Evolutionary conservation across 805 yeast genomes (phyloP), one percentile per base, ranked within the genome.

Genomic region (Saturnispora ahearnii): DNA sequence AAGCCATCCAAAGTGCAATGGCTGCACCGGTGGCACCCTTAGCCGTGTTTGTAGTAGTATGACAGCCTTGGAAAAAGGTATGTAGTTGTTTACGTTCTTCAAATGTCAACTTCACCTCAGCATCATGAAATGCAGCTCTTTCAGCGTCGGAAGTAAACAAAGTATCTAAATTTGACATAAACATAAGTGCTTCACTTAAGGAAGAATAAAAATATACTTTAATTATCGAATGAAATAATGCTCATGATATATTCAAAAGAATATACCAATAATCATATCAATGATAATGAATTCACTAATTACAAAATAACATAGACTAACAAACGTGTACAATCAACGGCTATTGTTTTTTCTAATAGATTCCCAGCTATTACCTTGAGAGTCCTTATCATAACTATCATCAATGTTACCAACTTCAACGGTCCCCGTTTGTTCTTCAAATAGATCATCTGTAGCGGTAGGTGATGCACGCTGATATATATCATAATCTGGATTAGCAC

Each of bases 91-190:
- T 55, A 33, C 84, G 60, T 49, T 79, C 79, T 7, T 59, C 57
- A 2, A 63, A 53, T 15, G 69, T 68, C 41, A 79, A 59, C 9
- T 57, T 61, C 26, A 69, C 71, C 52, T 78, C 82, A 37, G 66
- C 69, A 34, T 74, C 73, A 52, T 76, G 73, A 57, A 79, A 77
- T 28, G 66, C 63, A 44, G 71, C 59, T 3, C 78, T 78, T 21
- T 62, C 59, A 13, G 64, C 51, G 51, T 70, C 76, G 41, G 66
- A 43, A 62, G 53, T 41, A 50, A 53, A 53, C 5, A 50, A 43
- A 32, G 38, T 45, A 18, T 45, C 42, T 8, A 52, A 41, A 9
- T 49, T 51, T 32, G 49, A 48, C 50, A 48, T 45, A 11, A 13
- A 29, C 5, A 37, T 36, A 21, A 36, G 26, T 26, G 9, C 6